phyloP scores from a whole-genome alignment of 1,284 basidiomycete genomes.

The Kwoniella shivajii region DNA sequence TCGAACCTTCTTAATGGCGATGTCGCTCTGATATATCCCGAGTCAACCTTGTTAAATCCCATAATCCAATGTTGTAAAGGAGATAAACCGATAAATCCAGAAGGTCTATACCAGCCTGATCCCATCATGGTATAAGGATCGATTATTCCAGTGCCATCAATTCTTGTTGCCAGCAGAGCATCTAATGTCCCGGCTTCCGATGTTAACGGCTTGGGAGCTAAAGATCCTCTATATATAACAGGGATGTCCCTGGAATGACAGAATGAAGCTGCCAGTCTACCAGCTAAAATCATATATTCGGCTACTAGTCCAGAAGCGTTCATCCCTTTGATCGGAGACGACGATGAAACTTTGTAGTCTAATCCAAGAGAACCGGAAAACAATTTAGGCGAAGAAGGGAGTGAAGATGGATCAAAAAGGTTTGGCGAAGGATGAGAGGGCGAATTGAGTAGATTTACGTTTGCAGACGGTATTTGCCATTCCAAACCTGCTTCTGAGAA shows the following conservation, averaged over 20 bases:
- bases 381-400: constrained; percentile 45
- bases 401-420: constrained; percentile 21
- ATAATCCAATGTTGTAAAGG: constrained; percentile 64
- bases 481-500: constrained; percentile 37
- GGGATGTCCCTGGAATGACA: constrained; percentile 66
- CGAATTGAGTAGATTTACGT: constrained; percentile 18
- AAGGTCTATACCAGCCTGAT: constrained; percentile 11
- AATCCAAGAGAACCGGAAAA: constrained; percentile 66
- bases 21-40: constrained; percentile 75
- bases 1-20: constrained; percentile 83
- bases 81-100: constrained; percentile 7
- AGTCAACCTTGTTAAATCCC: constrained; percentile 62
- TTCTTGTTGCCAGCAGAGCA: constrained; percentile 40
- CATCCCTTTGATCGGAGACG: not conserved
- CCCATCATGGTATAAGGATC: constrained; percentile 22
- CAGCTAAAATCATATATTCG: constrained; percentile 83
- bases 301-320: constrained; percentile 60
- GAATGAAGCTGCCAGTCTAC: constrained; percentile 74
- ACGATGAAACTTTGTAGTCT: constrained; percentile 55
- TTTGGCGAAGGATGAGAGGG: constrained; percentile 15
- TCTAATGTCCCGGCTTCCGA: constrained; percentile 27
- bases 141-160: constrained; percentile 42
- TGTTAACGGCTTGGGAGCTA: constrained; percentile 42
- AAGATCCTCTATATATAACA: constrained; percentile 65
- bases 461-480: constrained; percentile 19